phyloP scores from a whole-genome alignment of 495 filamentous ascomycete species.

The Penicillium mononematosum region DNA sequence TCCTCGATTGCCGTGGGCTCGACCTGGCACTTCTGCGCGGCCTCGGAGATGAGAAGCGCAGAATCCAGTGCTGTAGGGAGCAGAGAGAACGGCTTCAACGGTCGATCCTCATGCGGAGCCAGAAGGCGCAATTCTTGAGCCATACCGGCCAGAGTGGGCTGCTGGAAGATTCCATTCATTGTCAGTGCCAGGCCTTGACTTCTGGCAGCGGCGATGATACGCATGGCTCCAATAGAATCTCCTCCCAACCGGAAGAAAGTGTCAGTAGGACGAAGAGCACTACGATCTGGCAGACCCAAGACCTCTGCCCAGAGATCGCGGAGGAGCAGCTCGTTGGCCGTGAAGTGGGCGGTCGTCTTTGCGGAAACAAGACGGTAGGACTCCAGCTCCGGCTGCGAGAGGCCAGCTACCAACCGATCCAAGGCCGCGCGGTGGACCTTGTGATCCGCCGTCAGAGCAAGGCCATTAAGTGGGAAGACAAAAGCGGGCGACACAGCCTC shows the following conservation, averaged over 20 bases:
- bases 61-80: conserved; percentile 3
- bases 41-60: background rate
- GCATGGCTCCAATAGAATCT: conserved; percentile 42
- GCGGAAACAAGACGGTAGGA: conserved; percentile 1
- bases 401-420: too few relatives aligned
- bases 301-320: conserved; percentile 25
- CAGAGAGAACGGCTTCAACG: background rate
- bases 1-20: conserved; percentile 41
- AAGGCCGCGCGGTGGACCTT: too few relatives aligned
- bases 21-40: background rate
- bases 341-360: conserved; percentile 1
- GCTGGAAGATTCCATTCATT: conserved; percentile 22
- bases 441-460: conserved; percentile 1
- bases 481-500: background rate
- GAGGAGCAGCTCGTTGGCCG: conserved; percentile 32
- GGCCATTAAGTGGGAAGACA: conserved; percentile 1
- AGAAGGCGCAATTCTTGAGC: conserved; percentile 7
- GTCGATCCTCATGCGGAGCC: conserved; percentile 1
- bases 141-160: conserved; percentile 16
- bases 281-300: conserved; percentile 6
- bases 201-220: conserved; percentile 34
- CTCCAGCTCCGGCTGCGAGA: background rate
- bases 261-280: conserved; percentile 41
- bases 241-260: conserved; percentile 56
- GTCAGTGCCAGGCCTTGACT: conserved; percentile 19